A percentile compares a stretch with the other conserved stretches of the same genome.
Conservation (phyloP, 352 stramenopile genomes). For the Globisporangium sylvaticum region DNA sequence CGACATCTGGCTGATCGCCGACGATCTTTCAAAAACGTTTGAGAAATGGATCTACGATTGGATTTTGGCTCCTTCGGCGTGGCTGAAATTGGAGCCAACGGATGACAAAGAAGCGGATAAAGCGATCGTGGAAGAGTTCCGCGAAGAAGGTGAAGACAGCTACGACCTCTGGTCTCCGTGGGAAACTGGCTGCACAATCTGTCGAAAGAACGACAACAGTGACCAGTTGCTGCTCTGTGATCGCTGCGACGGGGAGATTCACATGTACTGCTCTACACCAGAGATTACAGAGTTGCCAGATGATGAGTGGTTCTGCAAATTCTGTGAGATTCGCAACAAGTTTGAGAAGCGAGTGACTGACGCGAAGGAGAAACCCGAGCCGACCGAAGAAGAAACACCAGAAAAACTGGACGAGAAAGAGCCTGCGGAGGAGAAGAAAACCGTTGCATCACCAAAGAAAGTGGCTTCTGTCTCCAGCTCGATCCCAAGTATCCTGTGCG, state of each 20-base stretch:
- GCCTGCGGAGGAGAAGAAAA: conserved; percentile 7
- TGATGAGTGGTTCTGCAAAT: conserved; percentile 82
- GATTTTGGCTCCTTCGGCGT: conserved; percentile 72
- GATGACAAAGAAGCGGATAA: conserved; percentile 44
- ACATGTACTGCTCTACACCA: conserved; percentile 81
- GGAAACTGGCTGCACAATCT: conserved; percentile 76
- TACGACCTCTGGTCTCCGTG: conserved; percentile 79
- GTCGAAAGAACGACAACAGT: conserved; percentile 67
- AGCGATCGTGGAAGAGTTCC: conserved; percentile 55
- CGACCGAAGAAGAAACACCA: not conserved
- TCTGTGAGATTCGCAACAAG: conserved; percentile 51
- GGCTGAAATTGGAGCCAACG: conserved; percentile 64
- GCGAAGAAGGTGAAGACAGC: conserved; percentile 46
- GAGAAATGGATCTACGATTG: conserved; percentile 89
- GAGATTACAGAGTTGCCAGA: conserved; percentile 66
- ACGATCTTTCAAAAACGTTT: conserved; percentile 70
- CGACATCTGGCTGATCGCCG: conserved; percentile 72
- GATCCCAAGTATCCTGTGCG: conserved; percentile 51
- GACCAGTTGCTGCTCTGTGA: conserved; percentile 82
- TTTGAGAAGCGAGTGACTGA: conserved; percentile 31
- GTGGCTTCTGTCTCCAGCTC: conserved; percentile 11
- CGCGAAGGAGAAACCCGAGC: conserved; percentile 15
- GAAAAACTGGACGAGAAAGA: conserved; percentile 10
- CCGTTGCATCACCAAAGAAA: not conserved
- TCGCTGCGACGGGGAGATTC: conserved; percentile 83